phyloP scores from a whole-genome alignment of 257 asterid species.

The Misopates orontium region DNA sequence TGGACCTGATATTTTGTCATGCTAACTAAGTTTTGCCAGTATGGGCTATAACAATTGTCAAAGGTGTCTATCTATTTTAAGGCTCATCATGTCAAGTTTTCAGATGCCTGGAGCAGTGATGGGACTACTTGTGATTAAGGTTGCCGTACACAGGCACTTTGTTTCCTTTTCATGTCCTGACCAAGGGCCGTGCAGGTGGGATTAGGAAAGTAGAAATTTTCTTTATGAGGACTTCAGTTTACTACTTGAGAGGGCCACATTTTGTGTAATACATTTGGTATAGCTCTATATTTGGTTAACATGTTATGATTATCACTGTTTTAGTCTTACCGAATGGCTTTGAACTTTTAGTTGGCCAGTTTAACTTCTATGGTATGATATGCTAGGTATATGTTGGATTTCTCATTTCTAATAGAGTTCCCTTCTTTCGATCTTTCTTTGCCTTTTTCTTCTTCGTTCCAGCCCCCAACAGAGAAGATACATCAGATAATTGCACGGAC shows the following conservation, averaged over 20 bases:
- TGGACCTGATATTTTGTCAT: conserved; percentile 31
- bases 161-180: conserved; percentile 86
- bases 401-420: conserved; percentile 30
- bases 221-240: conserved; percentile 55
- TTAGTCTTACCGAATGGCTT: neutral
- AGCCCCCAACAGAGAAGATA: conserved; percentile 90
- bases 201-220: conserved; percentile 66
- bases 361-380: conserved; percentile 19
- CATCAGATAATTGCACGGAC: conserved; percentile 96
- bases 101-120: conserved; percentile 95
- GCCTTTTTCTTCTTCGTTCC: conserved; percentile 28
- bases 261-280: conserved; percentile 31
- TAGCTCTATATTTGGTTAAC: conserved; percentile 24
- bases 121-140: conserved; percentile 76
- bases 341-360: conserved; percentile 7
- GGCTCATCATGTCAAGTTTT: conserved; percentile 90
- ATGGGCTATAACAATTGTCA: conserved; percentile 52
- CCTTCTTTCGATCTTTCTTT: conserved; percentile 23
- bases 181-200: conserved; percentile 93
- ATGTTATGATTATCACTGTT: conserved; percentile 3
- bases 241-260: conserved; percentile 49
- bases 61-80: conserved; percentile 56
- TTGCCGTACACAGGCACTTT: conserved; percentile 89
- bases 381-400: conserved; percentile 19
- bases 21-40: conserved; percentile 49